phyloP scores from a whole-genome alignment of 306 rosid species.

The Trifolium subterraneum region DNA sequence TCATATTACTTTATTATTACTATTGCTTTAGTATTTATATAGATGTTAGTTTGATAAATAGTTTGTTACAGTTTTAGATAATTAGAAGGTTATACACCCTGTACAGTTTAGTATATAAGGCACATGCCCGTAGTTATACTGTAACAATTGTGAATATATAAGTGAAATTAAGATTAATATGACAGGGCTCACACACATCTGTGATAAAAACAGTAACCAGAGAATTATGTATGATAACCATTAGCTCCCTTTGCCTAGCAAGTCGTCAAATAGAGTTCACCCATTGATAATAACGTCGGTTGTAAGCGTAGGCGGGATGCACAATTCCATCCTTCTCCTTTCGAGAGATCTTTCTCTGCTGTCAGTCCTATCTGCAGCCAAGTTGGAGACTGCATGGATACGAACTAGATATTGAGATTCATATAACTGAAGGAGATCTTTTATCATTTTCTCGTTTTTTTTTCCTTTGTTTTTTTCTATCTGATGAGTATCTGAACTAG shows the following conservation, averaged over 20 bases:
- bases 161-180: too few relatives aligned
- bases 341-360: conserved; percentile 86
- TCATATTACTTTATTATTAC: too few relatives aligned
- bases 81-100: too few relatives aligned
- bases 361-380: conserved; percentile 90
- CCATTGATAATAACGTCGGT: too few relatives aligned
- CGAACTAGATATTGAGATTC: conserved; percentile 60
- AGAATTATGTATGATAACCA: conserved; percentile 96
- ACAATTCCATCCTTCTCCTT: conserved; percentile 88
- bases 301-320: too few relatives aligned
- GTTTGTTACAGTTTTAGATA: too few relatives aligned
- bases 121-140: too few relatives aligned
- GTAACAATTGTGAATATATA: too few relatives aligned
- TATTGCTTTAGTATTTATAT: too few relatives aligned
- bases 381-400: conserved; percentile 94
- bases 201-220: conserved; percentile 99
- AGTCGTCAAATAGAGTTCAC: too few relatives aligned
- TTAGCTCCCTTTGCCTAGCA: conserved; percentile 88
- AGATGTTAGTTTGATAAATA: too few relatives aligned
- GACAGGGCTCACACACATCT: conserved; percentile 96
- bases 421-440: conserved; percentile 48
- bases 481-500: conserved; percentile 49
- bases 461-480: conserved; percentile 36
- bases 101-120: too few relatives aligned
- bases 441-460: conserved; percentile 34